Evolutionary conservation across 345 rosid species (phyloP).

Genomic region (Brassica rapa): DNA sequence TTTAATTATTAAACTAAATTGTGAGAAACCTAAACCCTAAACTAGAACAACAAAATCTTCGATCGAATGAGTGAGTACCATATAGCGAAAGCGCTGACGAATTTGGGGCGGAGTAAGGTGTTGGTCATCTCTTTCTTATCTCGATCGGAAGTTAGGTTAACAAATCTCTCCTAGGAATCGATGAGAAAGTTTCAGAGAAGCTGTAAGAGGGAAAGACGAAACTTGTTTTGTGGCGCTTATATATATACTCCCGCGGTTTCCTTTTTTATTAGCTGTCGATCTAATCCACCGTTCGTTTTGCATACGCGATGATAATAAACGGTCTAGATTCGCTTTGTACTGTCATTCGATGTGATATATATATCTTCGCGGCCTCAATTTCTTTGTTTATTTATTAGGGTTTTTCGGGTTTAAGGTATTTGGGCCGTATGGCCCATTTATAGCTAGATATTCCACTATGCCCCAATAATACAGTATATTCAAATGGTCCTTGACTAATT

Average conservation of each 20-base stretch:
- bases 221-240: neutral
- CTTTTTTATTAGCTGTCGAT: neutral
- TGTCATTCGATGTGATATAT: neutral
- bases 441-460: too few relatives aligned
- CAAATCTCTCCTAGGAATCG: neutral
- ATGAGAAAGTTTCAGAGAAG: neutral
- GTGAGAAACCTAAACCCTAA: neutral
- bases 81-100: constrained; percentile 78
- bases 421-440: neutral
- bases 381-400: neutral
- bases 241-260: constrained; percentile 13
- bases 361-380: neutral
- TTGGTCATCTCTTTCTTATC: constrained; percentile 23
- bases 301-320: neutral
- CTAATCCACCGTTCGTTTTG: neutral
- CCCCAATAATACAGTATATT: neutral
- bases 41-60: neutral
- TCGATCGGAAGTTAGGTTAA: neutral
- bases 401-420: neutral
- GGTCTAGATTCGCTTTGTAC: neutral
- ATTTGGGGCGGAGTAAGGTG: constrained; percentile 65
- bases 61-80: constrained; percentile 47
- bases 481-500: neutral
- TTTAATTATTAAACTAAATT: too few relatives aligned
- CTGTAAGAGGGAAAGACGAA: constrained; percentile 30